Percentiles rank a stretch among this genome's conserved stretches.
phyloP scores from a whole-genome alignment of 2,329 filamentous ascomycete species.

The Trichothecium sympodiale region DNA sequence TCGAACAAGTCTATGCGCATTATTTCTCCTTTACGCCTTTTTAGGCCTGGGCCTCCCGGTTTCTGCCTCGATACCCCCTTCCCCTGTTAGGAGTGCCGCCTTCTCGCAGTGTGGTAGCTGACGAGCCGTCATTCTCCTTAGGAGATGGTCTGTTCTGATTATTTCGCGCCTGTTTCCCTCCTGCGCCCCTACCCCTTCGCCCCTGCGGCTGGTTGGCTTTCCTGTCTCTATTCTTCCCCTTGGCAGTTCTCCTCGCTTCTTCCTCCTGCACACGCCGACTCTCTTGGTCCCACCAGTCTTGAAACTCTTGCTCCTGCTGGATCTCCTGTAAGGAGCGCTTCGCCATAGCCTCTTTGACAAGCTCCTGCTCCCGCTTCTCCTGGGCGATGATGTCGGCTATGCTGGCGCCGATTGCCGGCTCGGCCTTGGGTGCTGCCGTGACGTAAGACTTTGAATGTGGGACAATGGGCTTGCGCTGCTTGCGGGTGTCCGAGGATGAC shows the following conservation, averaged over 20 bases:
- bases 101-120: no score
- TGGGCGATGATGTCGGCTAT: conserved; percentile 84
- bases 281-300: conserved; percentile 92
- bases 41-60: background rate
- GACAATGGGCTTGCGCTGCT: conserved; percentile 28
- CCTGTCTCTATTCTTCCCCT: conserved; percentile 24
- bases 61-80: conserved; percentile 1
- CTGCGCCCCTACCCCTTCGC: background rate
- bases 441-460: conserved; percentile 54
- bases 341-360: conserved; percentile 70
- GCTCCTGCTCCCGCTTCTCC: conserved; percentile 74
- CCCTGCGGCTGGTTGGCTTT: background rate
- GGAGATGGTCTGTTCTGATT: no score
- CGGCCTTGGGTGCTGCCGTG: conserved; percentile 44
- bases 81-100: no score
- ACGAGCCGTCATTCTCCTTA: no score
- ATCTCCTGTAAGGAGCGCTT: conserved; percentile 90
- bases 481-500: conserved; percentile 15
- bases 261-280: conserved; percentile 59
- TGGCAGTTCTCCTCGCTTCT: conserved; percentile 31
- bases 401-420: conserved; percentile 52
- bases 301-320: conserved; percentile 92
- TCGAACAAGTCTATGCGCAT: no score
- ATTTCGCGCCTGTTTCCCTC: no score
- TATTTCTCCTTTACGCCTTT: no score